Conservation (phyloP, 2,329 filamentous ascomycete genomes). For the Fusarium humuli region DNA sequence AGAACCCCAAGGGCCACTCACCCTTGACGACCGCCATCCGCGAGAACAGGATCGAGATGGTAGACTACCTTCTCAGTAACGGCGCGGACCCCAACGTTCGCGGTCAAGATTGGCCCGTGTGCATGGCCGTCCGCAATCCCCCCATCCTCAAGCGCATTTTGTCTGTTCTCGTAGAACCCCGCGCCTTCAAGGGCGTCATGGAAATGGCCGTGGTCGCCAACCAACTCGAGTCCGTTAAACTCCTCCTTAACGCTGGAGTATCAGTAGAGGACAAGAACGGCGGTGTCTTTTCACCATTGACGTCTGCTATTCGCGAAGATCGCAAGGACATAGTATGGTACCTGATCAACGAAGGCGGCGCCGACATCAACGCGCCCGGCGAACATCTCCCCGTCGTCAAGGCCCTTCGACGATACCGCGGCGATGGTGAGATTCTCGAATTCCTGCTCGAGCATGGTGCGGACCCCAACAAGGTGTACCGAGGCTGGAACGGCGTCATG, state of each 20-base stretch:
- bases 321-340: conserved; percentile 70
- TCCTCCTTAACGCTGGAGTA: conserved; percentile 72
- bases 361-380: conserved; percentile 74
- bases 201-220: conserved; percentile 76
- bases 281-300: conserved; percentile 77
- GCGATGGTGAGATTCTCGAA: conserved; percentile 70
- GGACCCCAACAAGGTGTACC: conserved; percentile 75
- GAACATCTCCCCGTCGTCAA: conserved; percentile 80
- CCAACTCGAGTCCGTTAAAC: conserved; percentile 74
- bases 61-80: conserved; percentile 67
- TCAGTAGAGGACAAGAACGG: conserved; percentile 78
- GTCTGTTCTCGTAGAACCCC: too few relatives aligned
- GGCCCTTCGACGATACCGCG: conserved; percentile 69
- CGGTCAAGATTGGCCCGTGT: conserved; percentile 77
- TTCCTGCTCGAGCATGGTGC: conserved; percentile 72
- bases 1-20: conserved; percentile 67
- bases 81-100: conserved; percentile 72
- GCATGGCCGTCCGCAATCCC: conserved; percentile 74
- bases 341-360: conserved; percentile 70
- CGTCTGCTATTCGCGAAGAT: conserved; percentile 73
- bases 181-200: conserved; percentile 73
- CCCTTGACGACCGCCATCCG: conserved; percentile 74
- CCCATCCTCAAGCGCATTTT: conserved; percentile 69
- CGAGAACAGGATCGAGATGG: conserved; percentile 68
- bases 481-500: conserved; percentile 74